Base-by-base conservation (phyloP, 164 flowering plant genomes). In the Warburgia ugandensis region DNA sequence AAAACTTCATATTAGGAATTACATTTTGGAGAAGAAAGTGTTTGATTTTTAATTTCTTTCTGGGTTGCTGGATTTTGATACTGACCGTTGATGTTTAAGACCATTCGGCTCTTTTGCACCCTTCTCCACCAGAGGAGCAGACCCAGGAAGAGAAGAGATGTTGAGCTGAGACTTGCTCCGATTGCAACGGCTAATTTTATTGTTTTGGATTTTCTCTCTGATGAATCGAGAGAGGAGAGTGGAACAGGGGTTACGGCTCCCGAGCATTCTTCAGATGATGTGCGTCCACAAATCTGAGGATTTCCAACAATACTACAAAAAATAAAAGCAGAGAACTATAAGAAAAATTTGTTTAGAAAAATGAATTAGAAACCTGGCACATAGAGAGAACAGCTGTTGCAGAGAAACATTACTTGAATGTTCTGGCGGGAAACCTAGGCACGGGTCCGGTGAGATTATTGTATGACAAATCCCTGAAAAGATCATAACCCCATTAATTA, bases 371-470 rank as follows among this genome's bases (percentile, higher is more conserved):
- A 13, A 36, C 1, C 30, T 2, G 21, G 32, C 17, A 41, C 12
- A 28, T 19, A 25, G 33, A 41, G 29, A 47, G 46, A 29, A 22
- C 42, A 35, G 37, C 10, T 21, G 41, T 35, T 25, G 37, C 30
- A 27, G 42, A 55, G 50, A 26, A 38, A 17, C 1, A 64, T 56
- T 74, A 90, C 95, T 77, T 84, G 78, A 90, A 90, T 46, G 94
- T 80, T 66, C 84, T 80, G 42, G 85, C 83, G 25, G 94, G 77
- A 56, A 78, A 77, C 59, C 71, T 77, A 28, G 97, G 94, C 29
- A 84, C 69, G 29, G 87, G 92, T 45, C 94, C 92, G 65, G 74
- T 81, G 60, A 90, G 89, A 68, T 86, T 87, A 68, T 90, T 90
- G 62, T 56, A 86, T 50, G 97, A 90, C 72, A 90, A 64, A 67